Base-by-base conservation (phyloP, 1,284 basidiomycete species). In the Fistulina hepatica region DNA sequence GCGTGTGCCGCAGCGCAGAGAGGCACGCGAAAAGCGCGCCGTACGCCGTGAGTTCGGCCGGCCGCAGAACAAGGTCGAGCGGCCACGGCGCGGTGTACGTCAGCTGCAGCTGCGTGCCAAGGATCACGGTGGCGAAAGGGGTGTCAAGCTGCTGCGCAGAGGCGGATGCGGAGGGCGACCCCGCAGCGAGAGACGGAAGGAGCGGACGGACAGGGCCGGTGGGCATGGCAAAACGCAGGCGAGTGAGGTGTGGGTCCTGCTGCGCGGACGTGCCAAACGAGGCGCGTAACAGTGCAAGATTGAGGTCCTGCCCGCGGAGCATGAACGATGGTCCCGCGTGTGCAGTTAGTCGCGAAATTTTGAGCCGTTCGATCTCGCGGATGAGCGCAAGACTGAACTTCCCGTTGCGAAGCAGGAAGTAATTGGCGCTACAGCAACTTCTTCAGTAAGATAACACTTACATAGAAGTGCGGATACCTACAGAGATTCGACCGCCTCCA, bases 381-480 rank as follows among this genome's bases (percentile, higher is more conserved):
- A 91, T 84, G 25, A 91, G 65, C 1, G 85, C 76, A 6, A 88
- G 65, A 28, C 76, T 71, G 51, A 88, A 92, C 54, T 92, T 85
- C 19, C 89, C 89, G 49, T 92, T 88, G 34, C 89, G 76, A 32
- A 90, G 65, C 9, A 94, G 70, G 52, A 93, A 92, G 56, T 90
- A 91, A 50, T 84, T 76, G 26, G 80, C 84, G 41, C 62, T 65
- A 40, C 3, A 43, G 32, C 17, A 23, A 31, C n/a, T 38, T 43
- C 26, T 12, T 36, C 23, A 40, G 33, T 33, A 20, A 39, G 30
- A 37, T 22, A n/a, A n/a, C n/a, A 36, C 20, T 36, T 34, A 21
- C 22, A 36, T 28, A 35, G 30, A 36, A 5, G 30, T n/a, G 19
- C 19, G 16, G 20, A 21, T 2, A 59, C 79, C 58, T 48, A 81